Base-by-base conservation (phyloP, 2,329 filamentous ascomycete genomes). In the Ilyonectria robusta region DNA sequence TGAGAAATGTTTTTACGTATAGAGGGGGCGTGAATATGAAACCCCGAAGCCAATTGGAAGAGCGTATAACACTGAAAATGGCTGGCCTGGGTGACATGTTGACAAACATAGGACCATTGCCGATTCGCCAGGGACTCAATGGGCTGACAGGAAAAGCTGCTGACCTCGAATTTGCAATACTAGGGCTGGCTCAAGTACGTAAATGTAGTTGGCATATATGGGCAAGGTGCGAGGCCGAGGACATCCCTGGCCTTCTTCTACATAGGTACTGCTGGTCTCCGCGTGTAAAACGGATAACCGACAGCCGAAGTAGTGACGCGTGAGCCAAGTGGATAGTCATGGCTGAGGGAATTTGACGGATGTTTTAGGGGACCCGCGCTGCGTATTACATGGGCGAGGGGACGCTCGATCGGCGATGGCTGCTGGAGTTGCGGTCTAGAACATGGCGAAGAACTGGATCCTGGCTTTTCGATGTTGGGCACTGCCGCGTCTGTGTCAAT, bases 341-440 rank as follows among this genome's bases (percentile, higher is more conserved):
- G 40, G 40, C 40, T 53, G 50, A 33, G 31, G 50, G 50, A 53
- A 53, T 53, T 51, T 21, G 29, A 33, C 23, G 17, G n/a, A 19
- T 17, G 40, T 42, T 19, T 42, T 42, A 31, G 47, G 21, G 23
- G 23, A 50, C 11, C 47, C 19, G 46, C 29, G 46, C 46, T 48
- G 46, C 46, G 23, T 17, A 17, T 17, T 29, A 31, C 47, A 17
- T 13, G n/a, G 17, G 47, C 26, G 47, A 50, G 17, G 47, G 23
- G 9, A 15, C 29, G 21, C 21, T 21, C 13, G 6, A 17, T 37
- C 48, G 26, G n/a, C 46, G 35, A n/a, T 37, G 47, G 17, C 21
- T 33, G 21, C 21, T 33, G 21, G 33, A 60, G 48, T 60, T 60
- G 48, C 58, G 58, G 58, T 46, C 58, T 60, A 35, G 47, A 51